These are phyloP conservation scores for Phyllosticta citribraziliensis DNA, from an alignment of 2,329 filamentous ascomycete genomes.

Conservation along the genomic window DNA sequence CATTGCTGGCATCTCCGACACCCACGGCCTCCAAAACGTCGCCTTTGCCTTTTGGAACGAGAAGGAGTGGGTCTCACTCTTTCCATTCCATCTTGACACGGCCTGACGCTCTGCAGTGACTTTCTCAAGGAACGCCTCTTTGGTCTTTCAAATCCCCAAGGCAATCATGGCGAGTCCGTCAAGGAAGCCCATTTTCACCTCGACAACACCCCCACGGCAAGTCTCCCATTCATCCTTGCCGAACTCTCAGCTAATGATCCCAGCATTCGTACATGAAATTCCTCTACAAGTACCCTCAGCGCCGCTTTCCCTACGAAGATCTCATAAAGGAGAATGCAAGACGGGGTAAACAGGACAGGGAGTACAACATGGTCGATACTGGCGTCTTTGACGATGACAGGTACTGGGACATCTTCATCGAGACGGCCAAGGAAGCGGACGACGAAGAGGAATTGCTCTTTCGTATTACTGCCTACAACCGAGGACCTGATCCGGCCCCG, in stretches of 20 bases:
- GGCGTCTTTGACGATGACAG: conserved; percentile 77
- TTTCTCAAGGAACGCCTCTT: conserved; percentile 94
- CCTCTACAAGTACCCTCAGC: conserved; percentile 94
- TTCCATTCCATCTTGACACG: background rate
- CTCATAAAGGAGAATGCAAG: conserved; percentile 74
- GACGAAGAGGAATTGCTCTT: conserved; percentile 87
- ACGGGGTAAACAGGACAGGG: conserved; percentile 64
- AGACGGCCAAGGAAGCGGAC: conserved; percentile 88
- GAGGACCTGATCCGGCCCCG: conserved; percentile 80
- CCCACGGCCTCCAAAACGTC: conserved; percentile 83
- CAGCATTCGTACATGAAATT: conserved; percentile 99
- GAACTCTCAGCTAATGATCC: conserved; percentile 16
- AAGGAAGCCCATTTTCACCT: conserved; percentile 96
- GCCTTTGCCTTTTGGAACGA: conserved; percentile 97
- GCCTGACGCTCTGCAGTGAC: conserved; percentile 50
- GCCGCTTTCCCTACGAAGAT: conserved; percentile 83
- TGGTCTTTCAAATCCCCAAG: conserved; percentile 89
- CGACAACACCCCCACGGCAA: conserved; percentile 75
- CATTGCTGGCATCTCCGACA: conserved; percentile 91
- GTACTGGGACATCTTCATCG: conserved; percentile 97
- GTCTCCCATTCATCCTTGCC: conserved; percentile 14
- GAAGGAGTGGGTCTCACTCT: conserved; percentile 58
- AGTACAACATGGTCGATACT: conserved; percentile 89
- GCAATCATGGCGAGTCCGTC: conserved; percentile 93
- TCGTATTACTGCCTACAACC: conserved; percentile 92